Evolutionary conservation across 2,329 filamentous ascomycete species (phyloP).

Genomic region (Aspergillus sp.): DNA sequence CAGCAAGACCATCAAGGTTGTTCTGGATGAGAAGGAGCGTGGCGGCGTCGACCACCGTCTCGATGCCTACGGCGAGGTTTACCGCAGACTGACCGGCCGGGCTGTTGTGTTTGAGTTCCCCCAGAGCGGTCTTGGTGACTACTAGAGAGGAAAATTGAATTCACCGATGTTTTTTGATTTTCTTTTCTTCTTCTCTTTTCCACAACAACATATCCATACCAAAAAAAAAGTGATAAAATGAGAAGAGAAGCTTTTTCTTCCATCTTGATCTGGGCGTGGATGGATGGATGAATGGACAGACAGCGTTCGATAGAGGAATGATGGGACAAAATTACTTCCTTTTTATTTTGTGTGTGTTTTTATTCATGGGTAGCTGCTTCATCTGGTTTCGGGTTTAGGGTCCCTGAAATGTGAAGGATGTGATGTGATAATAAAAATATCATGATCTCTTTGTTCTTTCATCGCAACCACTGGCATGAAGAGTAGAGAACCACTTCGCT

Average conservation of each 20-base stretch:
- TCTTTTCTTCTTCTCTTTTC: background rate
- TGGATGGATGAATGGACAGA: background rate
- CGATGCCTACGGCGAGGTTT: conserved; percentile 99
- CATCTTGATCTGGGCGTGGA: background rate
- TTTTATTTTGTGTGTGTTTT: background rate
- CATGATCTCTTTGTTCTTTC: background rate
- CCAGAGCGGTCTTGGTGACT: conserved; percentile 68
- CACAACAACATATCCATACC: background rate
- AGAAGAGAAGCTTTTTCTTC: conserved; percentile 6
- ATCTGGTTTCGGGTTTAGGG: background rate
- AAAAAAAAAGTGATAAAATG: background rate
- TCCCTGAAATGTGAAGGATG: conserved; percentile 7
- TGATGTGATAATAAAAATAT: conserved; percentile 18
- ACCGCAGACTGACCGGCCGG: conserved; percentile 95
- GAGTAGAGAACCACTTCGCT: too few relatives aligned
- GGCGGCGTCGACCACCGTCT: conserved; percentile 98
- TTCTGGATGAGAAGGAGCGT: conserved; percentile 99
- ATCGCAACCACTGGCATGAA: background rate
- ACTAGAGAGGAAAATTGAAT: conserved; percentile 48
- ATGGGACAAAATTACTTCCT: conserved; percentile 1
- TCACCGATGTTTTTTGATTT: conserved; percentile 7
- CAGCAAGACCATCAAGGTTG: conserved; percentile 96
- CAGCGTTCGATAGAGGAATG: background rate
- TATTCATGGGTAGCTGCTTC: background rate
- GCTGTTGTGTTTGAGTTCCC: conserved; percentile 98